Base-by-base conservation (phyloP, 163 green algal species). In the Picocystis sp. region DNA sequence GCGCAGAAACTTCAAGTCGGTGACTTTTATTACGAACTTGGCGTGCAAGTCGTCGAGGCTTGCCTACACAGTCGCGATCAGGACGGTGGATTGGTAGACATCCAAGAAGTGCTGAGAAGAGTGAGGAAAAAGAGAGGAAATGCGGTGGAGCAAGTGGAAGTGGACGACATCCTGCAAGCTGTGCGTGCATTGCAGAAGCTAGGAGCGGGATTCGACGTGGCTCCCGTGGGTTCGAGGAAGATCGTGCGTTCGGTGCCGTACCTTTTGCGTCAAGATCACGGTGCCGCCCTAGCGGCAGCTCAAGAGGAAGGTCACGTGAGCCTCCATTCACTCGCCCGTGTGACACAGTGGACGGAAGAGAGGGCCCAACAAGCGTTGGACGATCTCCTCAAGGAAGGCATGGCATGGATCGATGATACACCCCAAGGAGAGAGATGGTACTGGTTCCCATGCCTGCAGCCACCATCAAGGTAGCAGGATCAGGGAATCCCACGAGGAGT, bases 21-120 rank as follows among this genome's bases (percentile, higher is more conserved):
- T 29, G 86, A 95, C 67, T 94, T 92, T 55, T 97, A 97, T 61
- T 94, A 92, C 45, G 83, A 95, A 69, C 75, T 97, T 0, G 85
- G 74, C 1, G 81, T 93, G 22, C 78, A 81, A 62, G 63, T 79
- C 1, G 67, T 90, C 13, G 86, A 95, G 62, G 76, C 76, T 3
- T 94, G 85, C 66, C 67, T 91, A 54, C 75, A 79, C 3, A 78
- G 71, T 11, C 60, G 88, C 14, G 34, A 66, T 0, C 42, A 78
- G 23, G 91, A 89, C 29, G 88, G 88, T 6, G 85, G 86, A 10
- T 70, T 95, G n/a, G 79, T 93, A 50, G 81, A 93, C 49, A 64
- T 95, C 46, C 29, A 64, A 0, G 45, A 68, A 22, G 65, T 95
- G 63, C 49, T 71, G 23, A 50, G 50, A 5, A 55, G 58, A 22